phyloP scores from a whole-genome alignment of 495 filamentous ascomycete genomes.

The Pyrenula aspistea region DNA sequence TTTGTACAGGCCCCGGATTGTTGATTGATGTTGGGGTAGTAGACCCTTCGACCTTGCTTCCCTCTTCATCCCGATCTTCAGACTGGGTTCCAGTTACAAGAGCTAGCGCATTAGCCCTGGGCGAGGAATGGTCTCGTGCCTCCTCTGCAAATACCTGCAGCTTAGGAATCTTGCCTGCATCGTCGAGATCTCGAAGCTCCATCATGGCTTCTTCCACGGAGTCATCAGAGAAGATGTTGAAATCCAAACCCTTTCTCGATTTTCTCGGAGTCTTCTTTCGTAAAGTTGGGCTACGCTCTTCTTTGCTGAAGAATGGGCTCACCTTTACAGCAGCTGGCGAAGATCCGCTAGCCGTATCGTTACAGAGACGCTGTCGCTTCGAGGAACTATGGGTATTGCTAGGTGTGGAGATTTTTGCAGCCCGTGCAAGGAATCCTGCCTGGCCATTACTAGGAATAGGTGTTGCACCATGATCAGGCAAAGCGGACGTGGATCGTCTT shows the following conservation, averaged over 20 bases:
- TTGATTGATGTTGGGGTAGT: not conserved
- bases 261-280: constrained; percentile 31
- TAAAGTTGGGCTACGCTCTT: constrained; percentile 39
- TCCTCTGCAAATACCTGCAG: constrained; percentile 1
- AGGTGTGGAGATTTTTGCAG: constrained; percentile 29
- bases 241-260: constrained; percentile 31
- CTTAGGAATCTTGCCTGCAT: constrained; percentile 16
- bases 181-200: constrained; percentile 25
- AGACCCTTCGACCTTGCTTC: not conserved
- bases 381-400: constrained; percentile 18
- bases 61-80: not conserved
- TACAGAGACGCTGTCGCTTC: constrained; percentile 53
- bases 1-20: not conserved
- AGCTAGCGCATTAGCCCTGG: not conserved
- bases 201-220: constrained; percentile 50
- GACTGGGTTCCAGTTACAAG: not conserved
- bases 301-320: constrained; percentile 7
- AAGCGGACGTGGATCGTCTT: constrained; percentile 26
- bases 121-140: not conserved
- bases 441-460: constrained; percentile 33
- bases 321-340: constrained; percentile 6
- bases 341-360: constrained; percentile 34
- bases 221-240: constrained; percentile 59
- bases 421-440: constrained; percentile 29
- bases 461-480: constrained; percentile 19